phyloP scores from a whole-genome alignment of 331 rosid species.

The Arachis monticola region DNA sequence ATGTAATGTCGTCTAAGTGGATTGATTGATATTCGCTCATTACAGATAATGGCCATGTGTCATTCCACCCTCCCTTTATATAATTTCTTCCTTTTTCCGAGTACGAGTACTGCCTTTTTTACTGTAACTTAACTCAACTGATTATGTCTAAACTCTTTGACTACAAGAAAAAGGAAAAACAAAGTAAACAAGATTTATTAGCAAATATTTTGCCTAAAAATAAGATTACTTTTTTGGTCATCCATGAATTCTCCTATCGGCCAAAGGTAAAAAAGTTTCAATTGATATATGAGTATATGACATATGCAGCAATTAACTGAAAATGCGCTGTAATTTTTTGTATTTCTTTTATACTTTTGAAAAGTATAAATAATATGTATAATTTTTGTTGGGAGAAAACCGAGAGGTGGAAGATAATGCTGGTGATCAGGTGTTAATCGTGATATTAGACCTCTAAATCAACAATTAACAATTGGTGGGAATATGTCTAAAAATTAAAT shows the following conservation, averaged over 20 bases:
- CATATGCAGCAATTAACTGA: background rate
- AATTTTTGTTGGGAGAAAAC: background rate
- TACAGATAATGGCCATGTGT: conserved; percentile 3
- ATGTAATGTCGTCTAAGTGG: background rate
- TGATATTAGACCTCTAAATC: background rate
- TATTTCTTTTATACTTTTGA: background rate
- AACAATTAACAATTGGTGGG: conserved; percentile 24
- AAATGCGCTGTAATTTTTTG: background rate
- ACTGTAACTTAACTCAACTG: background rate
- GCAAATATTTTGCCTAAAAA: background rate
- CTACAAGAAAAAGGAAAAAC: background rate
- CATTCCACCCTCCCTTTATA: conserved; percentile 8
- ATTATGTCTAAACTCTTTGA: background rate
- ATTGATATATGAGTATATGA: background rate
- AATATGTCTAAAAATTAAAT: background rate
- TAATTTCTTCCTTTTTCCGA: background rate
- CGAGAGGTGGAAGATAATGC: background rate
- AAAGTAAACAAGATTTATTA: background rate
- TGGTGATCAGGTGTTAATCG: background rate
- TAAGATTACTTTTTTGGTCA: background rate
- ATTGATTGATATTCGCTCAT: background rate
- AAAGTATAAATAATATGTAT: background rate
- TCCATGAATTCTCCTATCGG: background rate
- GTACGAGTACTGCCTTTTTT: background rate
- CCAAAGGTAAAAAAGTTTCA: background rate